Evolutionary conservation across 164 flowering plant genomes (phyloP), one percentile per base, ranked within the genome.

Genomic region (Amborella trichopoda): DNA sequence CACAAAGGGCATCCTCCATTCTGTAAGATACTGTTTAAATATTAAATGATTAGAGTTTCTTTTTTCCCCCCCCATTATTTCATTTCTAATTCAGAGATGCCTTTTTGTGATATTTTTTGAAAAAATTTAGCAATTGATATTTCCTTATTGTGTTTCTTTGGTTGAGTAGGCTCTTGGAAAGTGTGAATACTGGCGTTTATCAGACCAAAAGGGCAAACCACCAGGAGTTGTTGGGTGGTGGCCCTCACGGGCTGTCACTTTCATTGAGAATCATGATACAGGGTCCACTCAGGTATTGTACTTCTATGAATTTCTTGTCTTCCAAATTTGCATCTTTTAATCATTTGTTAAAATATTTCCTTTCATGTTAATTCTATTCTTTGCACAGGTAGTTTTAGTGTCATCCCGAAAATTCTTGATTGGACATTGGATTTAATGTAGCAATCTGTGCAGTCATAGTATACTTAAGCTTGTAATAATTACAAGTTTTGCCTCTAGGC

Each of bases 161-260:
- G 59, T 53, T 18, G n/a, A 49, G 13, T 55, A 87, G 99, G 89
- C 73, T 37, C 58, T 91, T 59, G 94, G 68, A 43, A 72, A 69
- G 65, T 87, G 94, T 67, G 95, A 91, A 62, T 91, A 91, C 67
- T 91, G 96, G 99, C 68, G 99, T 58, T 66, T 91, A 65, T 80
- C 84, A 38, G 99, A 91, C 68, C 49, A 61, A 54, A 82, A 78
- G 62, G 91, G 95, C 46, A 84, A 78, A 60, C 96, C 99, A 36
- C 95, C 99, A 4, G 99, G 99, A n/a, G 96, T 91, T 43, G 65
- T 91, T 61, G 99, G 99, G 27, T 91, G 99, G 99, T 91, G 99
- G 99, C 94, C 96, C 0, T 91, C 99, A 47, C 94, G 99, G 49
- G 99, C 99, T 48, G 94, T 91, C 47, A 91, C 99, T 46, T 91